These are phyloP conservation scores for Eruca vesicaria DNA, from an alignment of 441 rosid species.

Conservation along the genomic window DNA sequence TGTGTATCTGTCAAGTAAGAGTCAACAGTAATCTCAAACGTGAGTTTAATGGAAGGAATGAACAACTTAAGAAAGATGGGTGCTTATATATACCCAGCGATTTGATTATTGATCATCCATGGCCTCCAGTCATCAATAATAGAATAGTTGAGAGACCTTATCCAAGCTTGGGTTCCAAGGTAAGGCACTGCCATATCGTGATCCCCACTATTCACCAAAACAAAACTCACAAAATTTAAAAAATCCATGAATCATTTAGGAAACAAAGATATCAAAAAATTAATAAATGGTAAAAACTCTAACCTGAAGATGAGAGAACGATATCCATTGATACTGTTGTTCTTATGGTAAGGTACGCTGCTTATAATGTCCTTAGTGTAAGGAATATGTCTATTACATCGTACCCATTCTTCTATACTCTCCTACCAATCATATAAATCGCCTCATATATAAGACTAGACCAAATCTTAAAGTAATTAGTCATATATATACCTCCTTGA, in stretches of 20 bases:
- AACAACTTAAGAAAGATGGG: neutral
- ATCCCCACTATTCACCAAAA: conserved; percentile 49
- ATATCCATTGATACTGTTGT: conserved; percentile 35
- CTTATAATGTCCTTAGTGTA: neutral
- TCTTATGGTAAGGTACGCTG: conserved; percentile 15
- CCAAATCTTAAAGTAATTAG: neutral
- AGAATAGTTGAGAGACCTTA: conserved; percentile 10
- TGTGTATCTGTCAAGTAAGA: neutral
- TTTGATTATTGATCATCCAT: neutral
- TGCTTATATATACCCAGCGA: neutral
- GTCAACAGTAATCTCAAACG: neutral
- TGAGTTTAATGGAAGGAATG: no score
- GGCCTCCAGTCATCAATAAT: conserved; percentile 6
- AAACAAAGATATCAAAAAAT: neutral
- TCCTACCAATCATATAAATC: neutral
- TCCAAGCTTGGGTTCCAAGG: conserved; percentile 19
- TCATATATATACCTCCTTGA: neutral
- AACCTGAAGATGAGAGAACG: conserved; percentile 39
- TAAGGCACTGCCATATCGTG: neutral
- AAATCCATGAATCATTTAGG: neutral
- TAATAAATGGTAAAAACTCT: neutral
- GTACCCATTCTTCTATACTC: neutral
- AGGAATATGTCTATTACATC: neutral
- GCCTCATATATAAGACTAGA: neutral
- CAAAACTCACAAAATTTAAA: neutral